Conservation (phyloP, 2,329 filamentous ascomycete species). For the Xylaria sp. region DNA sequence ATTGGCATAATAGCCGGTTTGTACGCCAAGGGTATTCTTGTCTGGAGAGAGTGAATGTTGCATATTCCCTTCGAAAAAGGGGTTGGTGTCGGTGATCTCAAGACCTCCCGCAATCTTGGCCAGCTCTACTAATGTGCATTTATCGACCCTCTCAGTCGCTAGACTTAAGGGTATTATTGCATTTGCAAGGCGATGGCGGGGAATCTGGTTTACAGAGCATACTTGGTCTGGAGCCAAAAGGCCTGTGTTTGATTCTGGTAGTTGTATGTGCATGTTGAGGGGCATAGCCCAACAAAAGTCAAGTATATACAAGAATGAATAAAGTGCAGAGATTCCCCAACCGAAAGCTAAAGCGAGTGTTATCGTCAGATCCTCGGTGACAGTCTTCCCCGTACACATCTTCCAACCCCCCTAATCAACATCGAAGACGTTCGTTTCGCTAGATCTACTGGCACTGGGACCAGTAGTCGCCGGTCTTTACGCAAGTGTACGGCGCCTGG, state of each 20-base stretch:
- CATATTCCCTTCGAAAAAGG: neutral
- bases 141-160: neutral
- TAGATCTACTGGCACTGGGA: slow-evolving; percentile 48
- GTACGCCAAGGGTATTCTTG: slow-evolving; percentile 52
- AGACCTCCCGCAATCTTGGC: neutral
- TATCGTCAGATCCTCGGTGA: neutral
- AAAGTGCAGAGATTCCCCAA: slow-evolving; percentile 7
- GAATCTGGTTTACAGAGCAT: neutral
- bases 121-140: neutral
- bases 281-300: slow-evolving; percentile 16
- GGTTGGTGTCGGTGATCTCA: neutral
- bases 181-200: neutral
- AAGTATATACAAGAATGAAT: slow-evolving; percentile 41
- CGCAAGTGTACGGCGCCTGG: slow-evolving; percentile 48
- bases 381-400: neutral
- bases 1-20: slow-evolving; percentile 53
- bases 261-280: slow-evolving; percentile 32
- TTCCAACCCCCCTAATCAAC: neutral
- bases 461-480: slow-evolving; percentile 48
- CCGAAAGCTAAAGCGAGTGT: neutral
- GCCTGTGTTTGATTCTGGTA: neutral
- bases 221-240: neutral
- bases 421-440: slow-evolving; percentile 5
- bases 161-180: neutral
- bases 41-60: slow-evolving; percentile 40